Evolutionary conservation across 202 grass and related monocot genomes (phyloP).

Genomic region (Carex arenaria): DNA sequence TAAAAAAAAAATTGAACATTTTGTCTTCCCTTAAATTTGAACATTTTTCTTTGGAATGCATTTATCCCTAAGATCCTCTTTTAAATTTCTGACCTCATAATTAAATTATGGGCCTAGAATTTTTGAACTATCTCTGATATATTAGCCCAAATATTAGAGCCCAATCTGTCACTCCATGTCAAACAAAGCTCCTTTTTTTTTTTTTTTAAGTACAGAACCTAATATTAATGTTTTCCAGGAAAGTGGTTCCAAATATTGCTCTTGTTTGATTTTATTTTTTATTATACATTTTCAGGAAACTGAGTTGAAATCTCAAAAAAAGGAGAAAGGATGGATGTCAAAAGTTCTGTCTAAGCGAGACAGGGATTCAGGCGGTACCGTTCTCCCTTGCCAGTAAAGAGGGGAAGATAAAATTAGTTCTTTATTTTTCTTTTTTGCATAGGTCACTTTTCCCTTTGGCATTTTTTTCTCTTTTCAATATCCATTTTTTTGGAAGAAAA

Average conservation of each 20-base stretch:
- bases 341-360: background rate
- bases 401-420: background rate
- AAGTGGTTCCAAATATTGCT: background rate
- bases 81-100: background rate
- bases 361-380: background rate
- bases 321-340: constrained; percentile 22
- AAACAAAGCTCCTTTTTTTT: background rate
- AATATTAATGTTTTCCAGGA: background rate
- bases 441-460: background rate
- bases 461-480: background rate
- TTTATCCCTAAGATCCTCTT: background rate
- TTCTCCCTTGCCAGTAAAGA: background rate
- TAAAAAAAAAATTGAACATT: background rate
- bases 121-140: background rate
- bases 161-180: background rate
- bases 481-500: background rate
- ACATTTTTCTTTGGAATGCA: background rate
- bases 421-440: background rate
- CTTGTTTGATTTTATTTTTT: background rate
- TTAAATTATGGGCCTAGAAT: background rate
- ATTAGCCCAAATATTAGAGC: background rate
- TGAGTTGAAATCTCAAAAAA: constrained; percentile 13
- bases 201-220: background rate
- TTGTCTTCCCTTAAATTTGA: background rate
- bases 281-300: constrained; percentile 3